Evolutionary conservation across 2,329 filamentous ascomycete species (phyloP).

Genomic region (Phaeophleospora eucalypticola): DNA sequence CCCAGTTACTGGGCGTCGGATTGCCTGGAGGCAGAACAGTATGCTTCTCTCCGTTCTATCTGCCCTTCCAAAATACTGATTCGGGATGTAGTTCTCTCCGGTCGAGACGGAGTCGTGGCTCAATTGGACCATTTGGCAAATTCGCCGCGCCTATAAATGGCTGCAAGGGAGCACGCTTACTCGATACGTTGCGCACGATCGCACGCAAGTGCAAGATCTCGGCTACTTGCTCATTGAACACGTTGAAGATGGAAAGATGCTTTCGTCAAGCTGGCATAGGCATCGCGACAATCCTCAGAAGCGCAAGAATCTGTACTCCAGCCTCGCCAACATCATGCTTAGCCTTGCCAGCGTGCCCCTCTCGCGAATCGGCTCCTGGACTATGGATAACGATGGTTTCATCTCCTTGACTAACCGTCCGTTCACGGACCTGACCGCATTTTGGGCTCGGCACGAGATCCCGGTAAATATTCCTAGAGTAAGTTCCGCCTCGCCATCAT

Average conservation of each 20-base stretch:
- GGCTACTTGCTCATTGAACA: slow-evolving; percentile 12
- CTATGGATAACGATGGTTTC: slow-evolving; percentile 13
- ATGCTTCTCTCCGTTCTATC: background rate
- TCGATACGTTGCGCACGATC: slow-evolving; percentile 8
- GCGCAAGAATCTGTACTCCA: slow-evolving; percentile 10
- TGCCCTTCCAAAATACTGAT: too few relatives aligned
- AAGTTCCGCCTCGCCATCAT: background rate
- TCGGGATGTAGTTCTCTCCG: slow-evolving; percentile 11
- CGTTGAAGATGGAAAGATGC: slow-evolving; percentile 6
- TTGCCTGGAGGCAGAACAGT: slow-evolving; percentile 19
- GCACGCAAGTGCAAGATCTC: slow-evolving; percentile 4
- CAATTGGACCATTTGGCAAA: slow-evolving; percentile 8
- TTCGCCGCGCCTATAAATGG: slow-evolving; percentile 5
- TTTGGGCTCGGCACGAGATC: slow-evolving; percentile 9
- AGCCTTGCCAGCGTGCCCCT: slow-evolving; percentile 14
- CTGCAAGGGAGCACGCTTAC: slow-evolving; percentile 6
- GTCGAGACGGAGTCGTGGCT: slow-evolving; percentile 10
- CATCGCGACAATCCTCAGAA: slow-evolving; percentile 4
- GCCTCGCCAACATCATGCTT: slow-evolving; percentile 14
- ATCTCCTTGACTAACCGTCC: slow-evolving; percentile 21
- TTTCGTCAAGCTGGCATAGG: slow-evolving; percentile 11
- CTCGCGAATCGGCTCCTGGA: slow-evolving; percentile 20
- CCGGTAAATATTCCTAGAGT: background rate
- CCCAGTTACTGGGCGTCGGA: slow-evolving; percentile 35
- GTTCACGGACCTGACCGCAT: slow-evolving; percentile 6